Base-by-base conservation (phyloP, 139 green algal genomes). In the Desmodesmus armatus region DNA sequence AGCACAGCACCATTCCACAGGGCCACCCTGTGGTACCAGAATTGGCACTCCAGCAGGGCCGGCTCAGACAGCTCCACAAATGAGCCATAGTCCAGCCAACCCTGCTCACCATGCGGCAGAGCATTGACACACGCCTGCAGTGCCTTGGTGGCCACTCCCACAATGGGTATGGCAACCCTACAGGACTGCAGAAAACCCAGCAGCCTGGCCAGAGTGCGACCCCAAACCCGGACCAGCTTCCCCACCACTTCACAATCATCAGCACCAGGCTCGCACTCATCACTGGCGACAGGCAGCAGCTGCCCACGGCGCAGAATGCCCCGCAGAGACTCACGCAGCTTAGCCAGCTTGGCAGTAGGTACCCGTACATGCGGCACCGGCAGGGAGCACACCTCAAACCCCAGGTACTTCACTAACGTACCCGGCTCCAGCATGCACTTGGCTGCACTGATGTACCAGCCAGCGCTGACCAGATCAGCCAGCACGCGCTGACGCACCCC, bases 111-210 rank as follows among this genome's bases (percentile, higher is more conserved):
- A 2, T 66, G n/a, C 25, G 31, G 72, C 4, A 80, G 40, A 21
- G 19, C 40, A 3, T 9, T 40, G n/a, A 80, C 19, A 40, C n/a
- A 51, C 5, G 21, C 27, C 40, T 80, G 66, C 72, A 80, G 19
- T 3, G 40, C n/a, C 72, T 80, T 65, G 44, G 72, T 80, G 17
- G 44, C n/a, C 29, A 43, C 72, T 5, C 41, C 40, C 40, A 78
- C 47, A 4, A 65, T 5, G 15, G 44, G 47, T 2, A 80, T 25
- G 9, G 72, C 47, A 11, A 66, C 29, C 47, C 72, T 19, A 31
- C 65, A 80, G n/a, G 29, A 80, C 47, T 80, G 72, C 47, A 80
- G 33, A 29, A 66, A 40, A 25, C 71, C 71, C 72, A 80, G 25
- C 44, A 80, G 29, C 44, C 72, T n/a, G 31, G 72, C 72, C 31